Evolutionary conservation across 139 green algal genomes (phyloP), one percentile per base, ranked within the genome.

Genomic region (Deuterostichococcus epilithicus): DNA sequence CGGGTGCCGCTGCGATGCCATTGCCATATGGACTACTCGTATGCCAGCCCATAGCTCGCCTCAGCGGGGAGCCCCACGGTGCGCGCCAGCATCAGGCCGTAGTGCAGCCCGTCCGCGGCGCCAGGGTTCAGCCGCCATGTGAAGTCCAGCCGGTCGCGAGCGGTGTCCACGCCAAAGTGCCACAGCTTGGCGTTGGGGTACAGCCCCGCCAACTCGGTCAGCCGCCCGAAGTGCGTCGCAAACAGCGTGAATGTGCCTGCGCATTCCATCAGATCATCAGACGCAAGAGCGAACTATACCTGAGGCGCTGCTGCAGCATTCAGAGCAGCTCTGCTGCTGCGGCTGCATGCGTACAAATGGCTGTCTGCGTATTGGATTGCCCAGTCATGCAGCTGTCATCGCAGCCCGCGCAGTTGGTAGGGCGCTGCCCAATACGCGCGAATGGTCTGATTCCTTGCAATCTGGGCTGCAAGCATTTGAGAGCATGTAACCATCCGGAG

Each of bases 181-280:
- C 85, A 95, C 60, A 86, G 72, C 47, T 82, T 83, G 30, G 77
- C 85, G 5, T 76, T 77, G 0, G 92, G 89, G 78, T 97, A 93
- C 8, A 93, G 13, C 0, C 38, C 63, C 3, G 83, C 79, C 68
- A 97, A 85, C 63, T 87, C 84, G 0, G 77, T 52, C 39, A 96
- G 83, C 70, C 86, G 76, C 5, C 26, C 36, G 63, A 94, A 92
- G 81, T 96, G 92, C 0, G 92, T 96, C 34, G 91, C 90, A 75
- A 95, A 83, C 72, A 96, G 69, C 1, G 86, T 87, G 72, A 59
- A 74, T 5, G 72, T 65, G 1, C 86, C 76, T 73, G 72, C 35
- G 74, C 5, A 58, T 3, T 75, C 42, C 71, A 86, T 52, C 58
- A 88, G 22, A 33, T 18, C 71, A 33, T 22, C 22, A 13, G 42